These are phyloP conservation scores for Macrophomina pseudophaseolina DNA, from an alignment of 2,329 filamentous ascomycete species.

Conservation along the genomic window DNA sequence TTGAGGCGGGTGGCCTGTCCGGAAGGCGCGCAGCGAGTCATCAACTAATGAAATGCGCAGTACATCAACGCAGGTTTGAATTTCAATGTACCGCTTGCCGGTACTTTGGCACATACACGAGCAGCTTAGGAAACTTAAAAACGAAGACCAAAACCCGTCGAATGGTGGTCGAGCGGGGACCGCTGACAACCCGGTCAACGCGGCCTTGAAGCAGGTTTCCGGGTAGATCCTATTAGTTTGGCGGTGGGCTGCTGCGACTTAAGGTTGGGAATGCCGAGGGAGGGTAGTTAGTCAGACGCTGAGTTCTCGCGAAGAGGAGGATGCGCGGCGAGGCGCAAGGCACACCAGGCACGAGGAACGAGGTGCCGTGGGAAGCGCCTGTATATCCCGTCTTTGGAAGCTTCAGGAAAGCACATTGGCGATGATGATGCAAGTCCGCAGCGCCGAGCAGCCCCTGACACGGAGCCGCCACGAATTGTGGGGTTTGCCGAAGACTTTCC, in stretches of 20 bases:
- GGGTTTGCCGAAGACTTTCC: constrained; percentile 16
- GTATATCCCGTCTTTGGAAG: background rate
- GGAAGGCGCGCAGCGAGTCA: background rate
- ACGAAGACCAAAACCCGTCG: background rate
- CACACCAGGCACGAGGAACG: background rate
- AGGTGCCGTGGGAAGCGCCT: background rate
- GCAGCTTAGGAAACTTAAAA: background rate
- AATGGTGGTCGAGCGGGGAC: background rate
- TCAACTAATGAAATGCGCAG: background rate
- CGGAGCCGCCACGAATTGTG: constrained; percentile 22
- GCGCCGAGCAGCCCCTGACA: background rate
- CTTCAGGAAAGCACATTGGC: background rate
- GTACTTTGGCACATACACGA: too few species aligned
- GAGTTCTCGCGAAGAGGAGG: background rate
- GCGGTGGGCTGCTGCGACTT: background rate
- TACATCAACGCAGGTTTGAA: background rate
- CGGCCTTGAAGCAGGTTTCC: background rate
- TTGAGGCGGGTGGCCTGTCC: constrained; percentile 1
- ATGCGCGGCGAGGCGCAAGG: background rate
- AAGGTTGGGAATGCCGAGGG: background rate
- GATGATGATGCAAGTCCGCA: constrained; percentile 11
- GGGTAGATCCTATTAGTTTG: constrained; percentile 4
- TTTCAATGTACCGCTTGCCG: constrained; percentile 7
- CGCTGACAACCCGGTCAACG: background rate
- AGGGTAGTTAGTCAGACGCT: background rate